These are phyloP conservation scores for Artomyces pyxidatus DNA, from an alignment of 768 basidiomycete genomes.

Conservation along the genomic window DNA sequence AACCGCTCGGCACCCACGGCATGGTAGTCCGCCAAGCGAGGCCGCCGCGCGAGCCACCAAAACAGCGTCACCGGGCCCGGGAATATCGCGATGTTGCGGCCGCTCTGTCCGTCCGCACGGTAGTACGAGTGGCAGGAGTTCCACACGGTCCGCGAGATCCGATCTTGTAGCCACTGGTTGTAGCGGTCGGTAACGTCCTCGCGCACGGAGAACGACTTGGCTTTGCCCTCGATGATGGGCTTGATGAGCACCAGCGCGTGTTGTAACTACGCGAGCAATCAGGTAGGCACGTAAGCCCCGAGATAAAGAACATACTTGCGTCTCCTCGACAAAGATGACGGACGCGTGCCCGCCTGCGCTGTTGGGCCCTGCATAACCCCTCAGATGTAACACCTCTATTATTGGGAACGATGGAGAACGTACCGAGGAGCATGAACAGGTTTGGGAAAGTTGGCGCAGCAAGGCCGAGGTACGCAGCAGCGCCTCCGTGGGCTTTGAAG, in stretches of 20 bases:
- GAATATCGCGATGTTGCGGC: constrained; percentile 41
- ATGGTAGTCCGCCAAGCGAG: constrained; percentile 36
- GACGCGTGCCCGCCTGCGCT: constrained; percentile 51
- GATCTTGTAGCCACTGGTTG: constrained; percentile 42
- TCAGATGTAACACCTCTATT: not conserved
- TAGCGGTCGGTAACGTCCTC: constrained; percentile 39
- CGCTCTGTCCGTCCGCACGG: constrained; percentile 27
- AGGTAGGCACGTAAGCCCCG: not conserved
- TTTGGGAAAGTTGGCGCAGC: constrained; percentile 15
- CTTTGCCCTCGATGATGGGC: constrained; percentile 41
- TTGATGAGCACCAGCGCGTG: constrained; percentile 41
- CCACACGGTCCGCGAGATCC: constrained; percentile 43
- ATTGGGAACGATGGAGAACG: not conserved
- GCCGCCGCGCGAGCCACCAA: constrained; percentile 42
- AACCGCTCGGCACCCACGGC: constrained; percentile 32
- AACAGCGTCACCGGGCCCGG: constrained; percentile 44
- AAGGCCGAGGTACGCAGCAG: constrained; percentile 43
- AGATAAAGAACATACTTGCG: constrained; percentile 32
- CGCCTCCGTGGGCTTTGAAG: constrained; percentile 38
- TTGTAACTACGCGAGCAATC: constrained; percentile 32
- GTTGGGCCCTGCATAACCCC: constrained; percentile 33
- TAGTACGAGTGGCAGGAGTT: constrained; percentile 49
- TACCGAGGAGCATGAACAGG: constrained; percentile 14
- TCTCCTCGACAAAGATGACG: constrained; percentile 46
- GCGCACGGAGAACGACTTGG: constrained; percentile 42